Percentiles rank a stretch among this genome's conserved stretches.
These are phyloP conservation scores for Clathrus columnatus DNA, from an alignment of 768 basidiomycete species.

Conservation along the genomic window DNA sequence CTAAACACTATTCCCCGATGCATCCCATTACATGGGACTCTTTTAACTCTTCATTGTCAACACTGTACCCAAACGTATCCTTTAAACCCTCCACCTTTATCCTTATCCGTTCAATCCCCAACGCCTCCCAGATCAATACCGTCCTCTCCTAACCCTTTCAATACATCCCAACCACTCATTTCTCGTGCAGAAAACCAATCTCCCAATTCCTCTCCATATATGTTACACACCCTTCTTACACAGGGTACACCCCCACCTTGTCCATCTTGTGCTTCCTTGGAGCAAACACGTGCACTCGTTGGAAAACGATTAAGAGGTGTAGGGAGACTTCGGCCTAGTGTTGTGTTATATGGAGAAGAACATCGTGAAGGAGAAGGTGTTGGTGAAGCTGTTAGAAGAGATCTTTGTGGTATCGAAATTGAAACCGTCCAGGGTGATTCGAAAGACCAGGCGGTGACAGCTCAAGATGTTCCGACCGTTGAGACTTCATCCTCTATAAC, in stretches of 20 bases:
- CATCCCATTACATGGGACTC: conserved; percentile 84
- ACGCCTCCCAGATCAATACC: background rate
- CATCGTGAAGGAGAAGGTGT: conserved; percentile 85
- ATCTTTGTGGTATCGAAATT: conserved; percentile 56
- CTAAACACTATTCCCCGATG: conserved; percentile 60
- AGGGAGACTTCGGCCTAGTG: conserved; percentile 75
- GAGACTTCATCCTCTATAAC: no score
- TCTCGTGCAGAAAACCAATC: background rate
- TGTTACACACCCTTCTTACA: conserved; percentile 47
- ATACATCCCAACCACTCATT: background rate
- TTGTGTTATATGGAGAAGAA: conserved; percentile 84
- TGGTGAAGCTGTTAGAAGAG: conserved; percentile 73
- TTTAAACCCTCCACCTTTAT: conserved; percentile 35
- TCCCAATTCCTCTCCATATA: background rate
- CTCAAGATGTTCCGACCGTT: no score
- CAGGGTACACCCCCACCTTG: conserved; percentile 64
- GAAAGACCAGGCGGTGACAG: no score
- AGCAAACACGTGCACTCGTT: conserved; percentile 58
- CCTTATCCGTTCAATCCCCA: background rate
- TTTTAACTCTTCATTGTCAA: conserved; percentile 72
- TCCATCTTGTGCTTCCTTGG: conserved; percentile 66
- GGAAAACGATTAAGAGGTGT: conserved; percentile 76
- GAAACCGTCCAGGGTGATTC: no score
- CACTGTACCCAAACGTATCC: conserved; percentile 69
- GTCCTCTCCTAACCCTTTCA: background rate